phyloP scores from a whole-genome alignment of 2,329 filamentous ascomycete species.

The Plectosphaerella plurivora region DNA sequence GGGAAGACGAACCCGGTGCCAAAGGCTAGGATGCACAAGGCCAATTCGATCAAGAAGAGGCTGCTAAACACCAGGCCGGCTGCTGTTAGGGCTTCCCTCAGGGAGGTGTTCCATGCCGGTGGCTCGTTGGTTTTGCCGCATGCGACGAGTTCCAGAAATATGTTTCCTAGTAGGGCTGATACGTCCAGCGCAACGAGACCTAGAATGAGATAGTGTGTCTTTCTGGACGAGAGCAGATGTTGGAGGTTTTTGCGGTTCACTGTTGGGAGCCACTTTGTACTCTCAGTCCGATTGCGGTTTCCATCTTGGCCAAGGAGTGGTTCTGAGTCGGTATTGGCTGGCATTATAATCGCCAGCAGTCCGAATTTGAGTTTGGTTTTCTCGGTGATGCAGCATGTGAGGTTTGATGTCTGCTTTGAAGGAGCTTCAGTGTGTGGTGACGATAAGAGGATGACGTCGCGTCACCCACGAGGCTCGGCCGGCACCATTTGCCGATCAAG shows the following conservation, averaged over 20 bases:
- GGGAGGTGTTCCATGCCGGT: slow-evolving; percentile 34
- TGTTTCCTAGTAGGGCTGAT: slow-evolving; percentile 37
- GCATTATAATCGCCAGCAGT: too few species aligned
- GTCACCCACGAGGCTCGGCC: too few species aligned
- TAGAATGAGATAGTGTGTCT: slow-evolving; percentile 41
- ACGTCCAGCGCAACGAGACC: slow-evolving; percentile 41
- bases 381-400: too few species aligned
- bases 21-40: slow-evolving; percentile 56
- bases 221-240: slow-evolving; percentile 25
- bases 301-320: too few species aligned
- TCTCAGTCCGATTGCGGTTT: too few species aligned
- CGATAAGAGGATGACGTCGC: too few species aligned
- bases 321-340: too few species aligned
- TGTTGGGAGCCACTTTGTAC: too few species aligned
- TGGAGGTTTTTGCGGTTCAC: neutral
- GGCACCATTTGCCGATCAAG: too few species aligned
- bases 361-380: too few species aligned
- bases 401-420: too few species aligned
- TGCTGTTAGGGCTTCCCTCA: slow-evolving; percentile 37
- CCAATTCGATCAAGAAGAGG: slow-evolving; percentile 61
- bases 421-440: too few species aligned
- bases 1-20: slow-evolving; percentile 44
- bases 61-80: slow-evolving; percentile 56
- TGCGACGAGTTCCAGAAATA: slow-evolving; percentile 43
- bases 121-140: slow-evolving; percentile 37